phyloP scores from a whole-genome alignment of 768 basidiomycete genomes.

The Nidula microcarpa region DNA sequence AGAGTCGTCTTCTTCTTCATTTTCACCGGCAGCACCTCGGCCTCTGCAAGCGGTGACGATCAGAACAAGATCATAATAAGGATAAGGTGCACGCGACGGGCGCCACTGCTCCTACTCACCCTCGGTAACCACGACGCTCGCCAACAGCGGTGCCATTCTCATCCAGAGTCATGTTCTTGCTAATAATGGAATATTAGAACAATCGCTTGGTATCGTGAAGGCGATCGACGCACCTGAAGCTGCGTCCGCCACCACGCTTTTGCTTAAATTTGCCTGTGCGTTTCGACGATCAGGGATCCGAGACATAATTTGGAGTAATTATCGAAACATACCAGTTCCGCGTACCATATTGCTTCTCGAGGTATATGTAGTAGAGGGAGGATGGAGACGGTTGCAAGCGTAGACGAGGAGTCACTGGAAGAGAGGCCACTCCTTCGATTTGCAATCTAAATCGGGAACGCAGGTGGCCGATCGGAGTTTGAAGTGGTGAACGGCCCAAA shows the following conservation, averaged over 20 bases:
- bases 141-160: conserved; percentile 50
- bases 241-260: conserved; percentile 85
- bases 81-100: background rate
- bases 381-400: conserved; percentile 3
- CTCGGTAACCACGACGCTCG: conserved; percentile 30
- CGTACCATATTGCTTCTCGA: conserved; percentile 38
- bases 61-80: background rate
- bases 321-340: conserved; percentile 36
- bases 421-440: conserved; percentile 5
- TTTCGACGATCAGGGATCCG: too few species aligned
- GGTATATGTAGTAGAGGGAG: conserved; percentile 2
- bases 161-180: conserved; percentile 60
- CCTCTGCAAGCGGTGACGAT: background rate
- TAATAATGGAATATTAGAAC: conserved; percentile 17
- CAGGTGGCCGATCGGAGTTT: background rate
- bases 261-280: conserved; percentile 74
- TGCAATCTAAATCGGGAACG: conserved; percentile 13
- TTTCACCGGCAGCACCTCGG: conserved; percentile 7
- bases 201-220: conserved; percentile 8
- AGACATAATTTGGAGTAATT: too few species aligned
- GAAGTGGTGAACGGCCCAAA: conserved; percentile 2
- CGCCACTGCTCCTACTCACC: conserved; percentile 28
- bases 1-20: conserved; percentile 37
- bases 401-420: background rate
- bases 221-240: conserved; percentile 58